phyloP scores from a whole-genome alignment of 1,284 basidiomycete species.

The Trichosporon inkin region DNA sequence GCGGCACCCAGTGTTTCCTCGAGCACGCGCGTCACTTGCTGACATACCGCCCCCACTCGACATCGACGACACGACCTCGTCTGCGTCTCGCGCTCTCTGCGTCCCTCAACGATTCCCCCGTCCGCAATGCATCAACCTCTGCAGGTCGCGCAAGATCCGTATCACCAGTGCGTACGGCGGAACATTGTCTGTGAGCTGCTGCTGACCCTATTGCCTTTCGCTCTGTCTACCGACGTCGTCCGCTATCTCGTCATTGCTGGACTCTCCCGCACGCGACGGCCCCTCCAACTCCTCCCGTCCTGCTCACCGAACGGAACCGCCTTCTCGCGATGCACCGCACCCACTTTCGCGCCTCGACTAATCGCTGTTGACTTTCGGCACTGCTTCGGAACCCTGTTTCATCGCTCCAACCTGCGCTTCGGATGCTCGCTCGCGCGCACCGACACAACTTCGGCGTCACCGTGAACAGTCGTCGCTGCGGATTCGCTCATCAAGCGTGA shows the following conservation, averaged over 20 bases:
- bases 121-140: background rate
- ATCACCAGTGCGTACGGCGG: conserved; percentile 30
- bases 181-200: background rate
- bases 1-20: background rate
- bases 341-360: too few relatives aligned
- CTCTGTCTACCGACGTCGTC: background rate
- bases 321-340: background rate
- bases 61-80: background rate
- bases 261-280: background rate
- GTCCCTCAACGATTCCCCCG: background rate
- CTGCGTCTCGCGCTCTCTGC: background rate
- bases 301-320: background rate
- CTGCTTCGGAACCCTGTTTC: background rate
- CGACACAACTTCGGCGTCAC: background rate
- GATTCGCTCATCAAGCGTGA: conserved; percentile 84
- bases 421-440: background rate
- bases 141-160: conserved; percentile 31
- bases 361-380: too few relatives aligned
- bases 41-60: background rate
- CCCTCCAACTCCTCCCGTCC: background rate
- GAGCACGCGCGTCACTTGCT: background rate
- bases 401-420: conserved; percentile 4
- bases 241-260: too few relatives aligned
- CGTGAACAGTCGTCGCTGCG: conserved; percentile 70
- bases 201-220: conserved; percentile 11